phyloP scores from a whole-genome alignment of 2,329 filamentous ascomycete genomes.

The Fusarium incarnatum region DNA sequence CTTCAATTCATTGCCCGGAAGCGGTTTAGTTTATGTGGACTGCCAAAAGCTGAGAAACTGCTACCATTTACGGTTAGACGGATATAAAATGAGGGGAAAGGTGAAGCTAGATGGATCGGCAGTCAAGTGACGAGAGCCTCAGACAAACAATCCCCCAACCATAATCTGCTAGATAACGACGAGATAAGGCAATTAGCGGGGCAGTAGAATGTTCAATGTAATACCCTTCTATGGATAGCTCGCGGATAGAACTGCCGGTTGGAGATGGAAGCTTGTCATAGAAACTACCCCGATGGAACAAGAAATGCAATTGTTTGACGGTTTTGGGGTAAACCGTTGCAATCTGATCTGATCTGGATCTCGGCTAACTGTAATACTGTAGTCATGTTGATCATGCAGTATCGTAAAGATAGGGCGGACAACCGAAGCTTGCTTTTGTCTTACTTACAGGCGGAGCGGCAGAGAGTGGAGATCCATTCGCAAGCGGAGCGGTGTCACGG shows the following conservation, averaged over 20 bases:
- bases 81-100: background rate
- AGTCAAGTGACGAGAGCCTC: constrained; percentile 20
- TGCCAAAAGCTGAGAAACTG: constrained; percentile 36
- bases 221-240: constrained; percentile 34
- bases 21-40: constrained; percentile 19
- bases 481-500: constrained; percentile 35
- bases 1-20: constrained; percentile 41
- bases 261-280: constrained; percentile 4
- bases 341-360: background rate
- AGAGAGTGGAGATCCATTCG: constrained; percentile 24
- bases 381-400: no score
- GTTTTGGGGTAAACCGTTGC: background rate
- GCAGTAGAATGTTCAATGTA: background rate
- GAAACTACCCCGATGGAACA: background rate
- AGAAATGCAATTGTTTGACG: constrained; percentile 25
- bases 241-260: constrained; percentile 25
- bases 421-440: background rate
- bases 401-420: background rate
- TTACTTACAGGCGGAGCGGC: constrained; percentile 20
- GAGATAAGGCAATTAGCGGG: constrained; percentile 28
- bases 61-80: constrained; percentile 31
- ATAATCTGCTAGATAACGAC: constrained; percentile 1
- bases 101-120: background rate
- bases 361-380: background rate
- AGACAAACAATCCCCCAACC: background rate